Evolutionary conservation across 208 protist genomes (phyloP).

Genomic region (Balamuthia mandrillaris): DNA sequence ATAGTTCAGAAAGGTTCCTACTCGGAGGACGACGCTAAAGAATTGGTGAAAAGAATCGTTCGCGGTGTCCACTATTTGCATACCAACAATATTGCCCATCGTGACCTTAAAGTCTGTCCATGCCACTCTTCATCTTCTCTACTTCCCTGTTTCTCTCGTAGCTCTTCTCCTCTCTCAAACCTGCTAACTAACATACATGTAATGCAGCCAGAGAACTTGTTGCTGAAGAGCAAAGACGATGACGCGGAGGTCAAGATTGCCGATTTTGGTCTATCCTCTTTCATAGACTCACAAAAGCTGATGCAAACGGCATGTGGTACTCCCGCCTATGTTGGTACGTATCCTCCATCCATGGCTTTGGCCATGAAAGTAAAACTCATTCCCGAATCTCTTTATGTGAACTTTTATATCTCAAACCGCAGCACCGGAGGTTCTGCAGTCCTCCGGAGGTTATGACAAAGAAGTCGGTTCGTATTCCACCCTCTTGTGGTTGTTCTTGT

Average conservation of each 20-base stretch:
- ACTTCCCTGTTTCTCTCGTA: neutral
- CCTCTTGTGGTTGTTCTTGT: too few species aligned
- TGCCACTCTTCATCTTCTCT: neutral
- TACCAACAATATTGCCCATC: constrained; percentile 50
- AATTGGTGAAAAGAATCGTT: constrained; percentile 55
- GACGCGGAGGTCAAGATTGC: constrained; percentile 57
- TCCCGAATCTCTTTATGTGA: neutral
- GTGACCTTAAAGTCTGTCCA: constrained; percentile 57
- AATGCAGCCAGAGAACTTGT: constrained; percentile 60
- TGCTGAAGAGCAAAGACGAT: constrained; percentile 48
- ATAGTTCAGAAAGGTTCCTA: constrained; percentile 66
- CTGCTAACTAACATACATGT: neutral
- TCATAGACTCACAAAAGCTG: constrained; percentile 50
- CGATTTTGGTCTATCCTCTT: constrained; percentile 66
- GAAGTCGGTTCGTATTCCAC: too few species aligned
- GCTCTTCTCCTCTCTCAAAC: neutral
- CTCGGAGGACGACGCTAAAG: constrained; percentile 60
- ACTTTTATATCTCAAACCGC: neutral
- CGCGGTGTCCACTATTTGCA: constrained; percentile 58
- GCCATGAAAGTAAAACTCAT: neutral
- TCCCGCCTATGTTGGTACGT: constrained; percentile 52
- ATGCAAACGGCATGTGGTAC: constrained; percentile 64
- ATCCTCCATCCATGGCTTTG: neutral
- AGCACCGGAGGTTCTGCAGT: constrained; percentile 60
- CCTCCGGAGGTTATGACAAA: constrained; percentile 48